phyloP scores from a whole-genome alignment of 2,329 filamentous ascomycete genomes.

The Metarhizium robertsii region DNA sequence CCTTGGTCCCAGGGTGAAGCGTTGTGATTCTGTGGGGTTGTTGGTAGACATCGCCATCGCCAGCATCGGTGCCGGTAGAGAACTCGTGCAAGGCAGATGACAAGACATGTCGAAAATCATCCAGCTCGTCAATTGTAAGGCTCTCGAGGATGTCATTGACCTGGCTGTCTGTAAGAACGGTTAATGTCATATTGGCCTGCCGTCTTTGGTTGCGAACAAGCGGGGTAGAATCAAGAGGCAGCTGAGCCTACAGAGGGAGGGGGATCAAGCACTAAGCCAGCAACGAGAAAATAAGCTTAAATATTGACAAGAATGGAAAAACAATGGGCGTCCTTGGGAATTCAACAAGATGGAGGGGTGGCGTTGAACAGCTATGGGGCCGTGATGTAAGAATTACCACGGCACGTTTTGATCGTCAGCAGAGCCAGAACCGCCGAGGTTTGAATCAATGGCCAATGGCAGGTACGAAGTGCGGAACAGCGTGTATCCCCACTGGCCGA shows the following conservation, averaged over 20 bases:
- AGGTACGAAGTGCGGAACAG: background rate
- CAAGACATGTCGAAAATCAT: constrained; percentile 39
- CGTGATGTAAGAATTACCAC: background rate
- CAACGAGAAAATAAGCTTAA: background rate
- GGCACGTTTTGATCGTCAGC: background rate
- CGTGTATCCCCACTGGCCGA: background rate
- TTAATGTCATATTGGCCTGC: constrained; percentile 40
- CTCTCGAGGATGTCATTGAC: constrained; percentile 44
- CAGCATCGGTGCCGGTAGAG: constrained; percentile 42
- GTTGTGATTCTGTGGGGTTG: constrained; percentile 46
- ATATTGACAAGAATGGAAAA: background rate
- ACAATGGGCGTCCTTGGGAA: too few relatives aligned
- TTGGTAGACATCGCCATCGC: constrained; percentile 35
- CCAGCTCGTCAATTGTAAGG: constrained; percentile 42
- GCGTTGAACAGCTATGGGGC: background rate
- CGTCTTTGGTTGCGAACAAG: background rate
- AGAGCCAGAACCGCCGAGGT: background rate
- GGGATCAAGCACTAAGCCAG: too few relatives aligned
- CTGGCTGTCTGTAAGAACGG: constrained; percentile 48
- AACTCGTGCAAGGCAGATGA: constrained; percentile 49
- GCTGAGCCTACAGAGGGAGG: too few relatives aligned
- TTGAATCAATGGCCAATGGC: too few relatives aligned
- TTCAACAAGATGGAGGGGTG: too few relatives aligned
- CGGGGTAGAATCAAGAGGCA: background rate
- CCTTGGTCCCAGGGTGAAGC: constrained; percentile 35